Percentiles rank a stretch among this genome's conserved stretches.
Conservation (phyloP, 306 rosid species). For the Quercus suber region DNA sequence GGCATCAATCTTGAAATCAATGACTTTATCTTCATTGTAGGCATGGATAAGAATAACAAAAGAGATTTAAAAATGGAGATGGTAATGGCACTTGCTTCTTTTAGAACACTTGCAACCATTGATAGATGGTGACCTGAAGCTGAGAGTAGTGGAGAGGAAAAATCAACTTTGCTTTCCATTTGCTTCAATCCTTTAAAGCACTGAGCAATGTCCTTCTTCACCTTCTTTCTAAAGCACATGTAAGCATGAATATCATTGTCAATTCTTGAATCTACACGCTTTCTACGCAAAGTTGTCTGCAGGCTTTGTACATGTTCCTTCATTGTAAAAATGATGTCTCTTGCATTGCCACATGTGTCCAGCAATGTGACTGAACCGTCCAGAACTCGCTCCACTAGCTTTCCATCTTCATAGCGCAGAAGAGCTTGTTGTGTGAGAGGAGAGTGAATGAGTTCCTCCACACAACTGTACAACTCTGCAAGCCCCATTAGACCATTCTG, state of each 20-base stretch:
- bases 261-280: slow-evolving; percentile 46
- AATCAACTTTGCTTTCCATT: slow-evolving; percentile 37
- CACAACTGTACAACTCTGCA: slow-evolving; percentile 51
- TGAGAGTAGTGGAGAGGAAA: slow-evolving; percentile 8
- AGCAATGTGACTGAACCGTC: slow-evolving; percentile 53
- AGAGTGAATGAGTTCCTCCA: slow-evolving; percentile 56
- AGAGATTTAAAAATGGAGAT: slow-evolving; percentile 44
- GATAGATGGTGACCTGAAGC: slow-evolving; percentile 35
- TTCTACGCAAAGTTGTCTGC: slow-evolving; percentile 62
- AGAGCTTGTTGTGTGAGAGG: slow-evolving; percentile 53
- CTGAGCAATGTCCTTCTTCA: slow-evolving; percentile 49
- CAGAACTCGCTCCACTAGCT: slow-evolving; percentile 40
- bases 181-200: slow-evolving; percentile 42
- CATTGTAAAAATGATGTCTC: slow-evolving; percentile 41
- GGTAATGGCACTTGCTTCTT: slow-evolving; percentile 48
- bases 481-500: slow-evolving; percentile 49
- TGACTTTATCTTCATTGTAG: slow-evolving; percentile 38
- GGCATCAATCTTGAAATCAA: slow-evolving; percentile 53
- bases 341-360: slow-evolving; percentile 55
- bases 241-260: slow-evolving; percentile 47
- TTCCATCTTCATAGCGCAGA: slow-evolving; percentile 35
- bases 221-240: slow-evolving; percentile 49
- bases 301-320: slow-evolving; percentile 62
- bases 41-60: slow-evolving; percentile 45
- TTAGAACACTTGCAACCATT: slow-evolving; percentile 37